Conservation (phyloP, 2,329 filamentous ascomycete genomes). For the Claviceps fusiformis region DNA sequence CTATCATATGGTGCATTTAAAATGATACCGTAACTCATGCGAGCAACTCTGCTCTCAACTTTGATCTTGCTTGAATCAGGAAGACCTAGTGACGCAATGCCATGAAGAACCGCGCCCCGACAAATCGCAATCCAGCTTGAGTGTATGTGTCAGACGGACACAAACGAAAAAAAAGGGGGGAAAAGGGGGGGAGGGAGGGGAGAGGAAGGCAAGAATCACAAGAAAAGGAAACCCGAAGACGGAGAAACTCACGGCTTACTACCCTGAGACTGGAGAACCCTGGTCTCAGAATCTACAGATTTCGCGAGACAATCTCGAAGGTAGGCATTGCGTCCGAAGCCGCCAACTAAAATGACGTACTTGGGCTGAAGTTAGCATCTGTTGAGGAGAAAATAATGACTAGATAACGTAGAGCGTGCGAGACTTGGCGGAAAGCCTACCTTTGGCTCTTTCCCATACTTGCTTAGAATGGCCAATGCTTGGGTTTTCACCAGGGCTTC, state of each 20-base stretch:
- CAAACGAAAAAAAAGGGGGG: not conserved
- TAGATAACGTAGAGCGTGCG: not conserved
- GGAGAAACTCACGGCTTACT: slow-evolving; percentile 20
- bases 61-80: slow-evolving; percentile 3
- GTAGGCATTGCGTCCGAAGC: slow-evolving; percentile 21
- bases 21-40: slow-evolving; percentile 15
- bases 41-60: slow-evolving; percentile 13
- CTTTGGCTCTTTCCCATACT: slow-evolving; percentile 11
- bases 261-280: slow-evolving; percentile 18
- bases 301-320: slow-evolving; percentile 12
- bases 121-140: slow-evolving; percentile 22
- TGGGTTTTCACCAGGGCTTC: slow-evolving; percentile 14
- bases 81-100: slow-evolving; percentile 4
- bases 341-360: slow-evolving; percentile 26
- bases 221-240: too few relatives aligned
- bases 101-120: slow-evolving; percentile 19
- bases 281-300: not conserved
- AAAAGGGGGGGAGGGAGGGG: too few relatives aligned
- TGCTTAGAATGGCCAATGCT: slow-evolving; percentile 6
- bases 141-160: not conserved
- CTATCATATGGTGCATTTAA: not conserved
- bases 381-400: not conserved
- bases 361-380: slow-evolving; percentile 6
- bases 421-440: slow-evolving; percentile 7
- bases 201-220: not conserved